phyloP scores from a whole-genome alignment of 139 green algal genomes.

The Eudorina sp. region DNA sequence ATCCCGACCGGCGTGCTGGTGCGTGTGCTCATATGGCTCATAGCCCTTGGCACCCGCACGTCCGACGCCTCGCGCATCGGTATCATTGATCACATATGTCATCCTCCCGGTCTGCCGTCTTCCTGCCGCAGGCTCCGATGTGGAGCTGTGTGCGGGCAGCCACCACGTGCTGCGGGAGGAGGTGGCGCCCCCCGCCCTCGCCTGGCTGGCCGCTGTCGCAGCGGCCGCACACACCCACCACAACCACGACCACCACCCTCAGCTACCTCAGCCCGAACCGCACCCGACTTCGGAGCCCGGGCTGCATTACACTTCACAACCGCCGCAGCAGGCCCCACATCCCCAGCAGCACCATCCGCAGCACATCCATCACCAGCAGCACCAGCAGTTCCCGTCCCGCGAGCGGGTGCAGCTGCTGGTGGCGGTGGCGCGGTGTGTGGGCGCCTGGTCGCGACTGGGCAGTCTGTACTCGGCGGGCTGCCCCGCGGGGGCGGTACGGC shows the following conservation, averaged over 20 bases:
- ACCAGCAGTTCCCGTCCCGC: no score
- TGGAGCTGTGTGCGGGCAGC: not conserved
- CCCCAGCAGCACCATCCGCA: not conserved
- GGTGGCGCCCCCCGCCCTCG: slow-evolving; percentile 3
- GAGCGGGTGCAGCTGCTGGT: not conserved
- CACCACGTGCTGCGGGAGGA: slow-evolving; percentile 16
- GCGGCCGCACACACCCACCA: not conserved
- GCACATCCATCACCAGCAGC: not conserved
- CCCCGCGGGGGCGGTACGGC: not conserved
- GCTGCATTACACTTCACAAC: no score
- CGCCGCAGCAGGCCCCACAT: no score
- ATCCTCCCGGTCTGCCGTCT: no score
- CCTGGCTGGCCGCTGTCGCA: slow-evolving; percentile 25
- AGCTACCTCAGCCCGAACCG: no score
- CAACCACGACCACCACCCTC: no score
- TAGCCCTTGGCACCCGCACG: no score
- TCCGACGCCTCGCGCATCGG: no score
- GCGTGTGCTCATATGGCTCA: no score
- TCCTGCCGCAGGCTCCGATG: not conserved
- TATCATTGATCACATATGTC: no score
- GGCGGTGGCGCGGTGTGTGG: slow-evolving; percentile 19
- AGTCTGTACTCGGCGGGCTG: slow-evolving; percentile 31
- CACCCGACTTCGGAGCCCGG: no score
- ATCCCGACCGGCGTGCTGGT: no score
- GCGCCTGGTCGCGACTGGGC: slow-evolving; percentile 51